A percentile compares a stretch with the other conserved stretches of the same genome.
Evolutionary conservation across 371 early-diverging fungal genomes (phyloP).

Genomic region (Mucor sp.): DNA sequence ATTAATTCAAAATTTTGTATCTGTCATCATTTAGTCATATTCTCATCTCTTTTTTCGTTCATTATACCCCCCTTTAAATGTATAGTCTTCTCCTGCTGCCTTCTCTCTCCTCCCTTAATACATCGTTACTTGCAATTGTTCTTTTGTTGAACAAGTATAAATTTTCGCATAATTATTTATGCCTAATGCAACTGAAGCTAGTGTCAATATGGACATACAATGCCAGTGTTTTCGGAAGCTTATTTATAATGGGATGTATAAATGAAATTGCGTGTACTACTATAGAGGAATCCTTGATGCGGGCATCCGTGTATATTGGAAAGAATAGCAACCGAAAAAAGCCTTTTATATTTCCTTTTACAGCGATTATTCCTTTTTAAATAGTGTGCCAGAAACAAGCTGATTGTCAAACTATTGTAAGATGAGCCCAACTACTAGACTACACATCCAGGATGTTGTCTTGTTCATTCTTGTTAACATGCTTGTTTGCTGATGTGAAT

Average conservation of each 20-base stretch:
- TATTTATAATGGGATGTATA: too few species aligned
- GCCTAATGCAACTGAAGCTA: background rate
- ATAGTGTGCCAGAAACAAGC: too few species aligned
- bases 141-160: background rate
- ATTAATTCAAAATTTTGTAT: background rate
- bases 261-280: too few species aligned
- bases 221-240: background rate
- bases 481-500: slow-evolving; percentile 3
- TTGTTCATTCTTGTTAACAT: slow-evolving; percentile 1
- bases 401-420: too few species aligned
- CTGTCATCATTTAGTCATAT: background rate
- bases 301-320: too few species aligned
- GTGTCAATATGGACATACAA: too few species aligned
- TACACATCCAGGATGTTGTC: slow-evolving; percentile 14
- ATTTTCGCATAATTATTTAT: background rate
- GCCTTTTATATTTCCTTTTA: too few species aligned
- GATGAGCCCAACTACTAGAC: background rate
- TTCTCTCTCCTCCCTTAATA: background rate
- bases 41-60: background rate
- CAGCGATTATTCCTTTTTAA: too few species aligned
- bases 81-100: background rate
- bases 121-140: background rate
- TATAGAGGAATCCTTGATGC: too few species aligned
- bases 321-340: too few species aligned
- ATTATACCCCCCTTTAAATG: too few species aligned